Base-by-base conservation (phyloP, 2,329 filamentous ascomycete genomes). In the Ophiostoma ips region DNA sequence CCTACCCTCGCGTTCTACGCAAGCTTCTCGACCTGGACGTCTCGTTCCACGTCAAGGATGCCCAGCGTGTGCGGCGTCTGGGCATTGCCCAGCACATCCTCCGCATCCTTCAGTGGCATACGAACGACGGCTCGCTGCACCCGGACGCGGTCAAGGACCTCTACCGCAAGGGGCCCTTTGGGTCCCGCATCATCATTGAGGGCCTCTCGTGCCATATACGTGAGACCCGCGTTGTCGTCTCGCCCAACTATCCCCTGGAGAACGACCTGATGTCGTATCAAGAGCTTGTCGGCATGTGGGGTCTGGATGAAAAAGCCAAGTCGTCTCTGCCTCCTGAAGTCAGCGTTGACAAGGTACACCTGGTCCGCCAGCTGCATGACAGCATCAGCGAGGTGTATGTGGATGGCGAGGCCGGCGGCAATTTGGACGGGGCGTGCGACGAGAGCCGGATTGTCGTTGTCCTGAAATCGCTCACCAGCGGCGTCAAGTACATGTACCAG, bases 401-500 rank as follows among this genome's bases (percentile, higher is more conserved):
- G 37, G 55, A 28, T 18, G 47, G 16, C 5, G 28, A 19, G 1
- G 31, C 4, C 28, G 8, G 8, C 8, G 18, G 45, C 2, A 12
- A 63, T 31, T 64, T 72, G 38, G 55, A 19, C 19, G 46, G 10
- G 10, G 13, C n/a, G 1, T 15, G n/a, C 6, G 43, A 19, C 21
- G 10, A 15, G 13, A 40, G 30, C 34, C 38, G 24, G 11, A 57
- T 63, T 45, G 60, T 66, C 2, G 73, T 70, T 65, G 71, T 79
- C 50, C 70, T 81, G 61, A 81, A 81, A 59, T 73, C 75, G 3
- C 60, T 79, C 38, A 73, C 72, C 2, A 75, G 72, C 61, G 71
- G 70, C 55, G 68, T 73, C 53, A 79, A 79, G 57, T 80, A 75
- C 57, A 64, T 81, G 35, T 81, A 80, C 58, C 75, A 79, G 56